Evolutionary conservation across 2,329 filamentous ascomycete genomes (phyloP), one percentile per base, ranked within the genome.

Genomic region (Septoria linicola): DNA sequence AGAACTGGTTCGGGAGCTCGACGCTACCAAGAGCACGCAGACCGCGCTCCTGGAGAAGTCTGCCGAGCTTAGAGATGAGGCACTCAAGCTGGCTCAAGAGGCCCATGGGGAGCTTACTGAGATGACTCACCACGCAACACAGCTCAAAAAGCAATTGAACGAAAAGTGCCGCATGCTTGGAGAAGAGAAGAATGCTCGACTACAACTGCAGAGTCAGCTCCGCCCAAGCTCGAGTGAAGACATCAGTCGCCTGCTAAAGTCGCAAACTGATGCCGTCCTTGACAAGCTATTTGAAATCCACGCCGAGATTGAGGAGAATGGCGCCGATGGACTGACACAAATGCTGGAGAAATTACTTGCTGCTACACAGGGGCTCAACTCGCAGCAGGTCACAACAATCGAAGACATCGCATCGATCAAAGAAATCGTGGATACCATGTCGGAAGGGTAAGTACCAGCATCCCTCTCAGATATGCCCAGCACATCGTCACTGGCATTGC

Each of bases 251-350:
- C 14, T 54, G 19, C 34, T 63, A 4, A 62, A 59, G 36, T 19
- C 42, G 10, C 47, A 42, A 27, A 40, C 44, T 23, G 49, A 59
- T 27, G 30, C 47, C 8, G 47, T 60, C 5, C 41, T 65, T 3
- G 55, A 63, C 41, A 60, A 65, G 53, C 50, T 66, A 10, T 53
- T 37, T 17, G 53, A 60, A 36, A 48, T 66, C 10, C 54, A 60
- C 32, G 52, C 50, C 16, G 40, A 27, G 2, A 20, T 59, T 8
- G 54, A 58, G 17, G 23, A 53, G 10, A 35, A 16, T 4, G 42
- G 46, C 20, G 39, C 41, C 10, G 36, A 41, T n/a, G 34, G 40
- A 16, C 35, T 51, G 8, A 41, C 35, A n/a, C 51, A 57, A 16
- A 43, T 51, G 49, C 34, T 63, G 14, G 52, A 54, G 21, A 59